Base-by-base conservation (phyloP, 305 asterid genomes). In the Fraxinus albicans region DNA sequence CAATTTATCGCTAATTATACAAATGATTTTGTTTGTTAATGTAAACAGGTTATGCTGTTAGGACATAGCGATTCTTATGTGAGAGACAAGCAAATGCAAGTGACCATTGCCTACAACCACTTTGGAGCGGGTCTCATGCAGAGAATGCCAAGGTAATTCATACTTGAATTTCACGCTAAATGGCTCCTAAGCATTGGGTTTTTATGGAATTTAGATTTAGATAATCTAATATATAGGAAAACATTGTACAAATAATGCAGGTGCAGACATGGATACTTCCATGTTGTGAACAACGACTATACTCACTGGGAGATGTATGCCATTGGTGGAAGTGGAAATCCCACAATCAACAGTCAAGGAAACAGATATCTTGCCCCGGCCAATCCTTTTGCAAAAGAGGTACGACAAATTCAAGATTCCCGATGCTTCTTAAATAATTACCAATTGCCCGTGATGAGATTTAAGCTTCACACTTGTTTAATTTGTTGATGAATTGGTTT, bases 251-350 rank as follows among this genome's bases (percentile, higher is more conserved):
- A 70, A 42, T 74, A 83, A 35, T 85, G 78, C 95, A 94, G 98
- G 87, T 93, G 98, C 78, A 88, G 98, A 55, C 98, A 91, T 69
- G 98, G 98, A 3, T 92, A 95, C 88, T 93, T 95, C 85, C 98
- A 95, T 53, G 98, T 95, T 67, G 98, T 95, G 86, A 95, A 95
- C 92, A 95, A 95, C 77, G 98, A 95, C 90, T 95, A 95, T 84
- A 95, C 98, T 77, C 98, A 95, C 81, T 95, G 98, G 98, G 97
- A 92, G 85, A 95, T 95, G 98, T 95, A 95, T 77, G 98, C 98
- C n/a, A 95, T 95, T 6, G 98, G 98, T 53, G 98, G 98, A 78
- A 95, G 98, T 72, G 98, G 93, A 19, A 73, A 78, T 40, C 98
- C 98, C 69, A 95, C 98, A 76, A 95, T 95, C 88, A 95, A 94